These are phyloP conservation scores for Triticum dicoccoides DNA, from an alignment of 176 grass and related monocot species.

Conservation along the genomic window DNA sequence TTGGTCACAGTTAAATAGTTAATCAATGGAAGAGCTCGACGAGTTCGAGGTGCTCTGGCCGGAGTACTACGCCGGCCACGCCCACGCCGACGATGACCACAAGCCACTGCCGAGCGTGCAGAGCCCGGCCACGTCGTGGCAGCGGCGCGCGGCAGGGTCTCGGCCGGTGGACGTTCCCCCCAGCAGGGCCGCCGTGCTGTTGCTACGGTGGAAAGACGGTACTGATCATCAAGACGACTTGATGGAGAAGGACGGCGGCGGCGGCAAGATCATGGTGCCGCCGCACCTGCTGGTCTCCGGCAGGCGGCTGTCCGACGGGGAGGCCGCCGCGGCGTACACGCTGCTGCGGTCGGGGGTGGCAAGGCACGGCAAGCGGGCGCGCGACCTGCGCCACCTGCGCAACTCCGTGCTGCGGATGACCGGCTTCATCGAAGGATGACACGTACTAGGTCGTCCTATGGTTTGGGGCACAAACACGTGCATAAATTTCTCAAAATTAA, in stretches of 20 bases:
- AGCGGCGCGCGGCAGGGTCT: not conserved
- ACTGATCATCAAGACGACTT: not conserved
- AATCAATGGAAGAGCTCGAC: slow-evolving; percentile 54
- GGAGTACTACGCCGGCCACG: slow-evolving; percentile 2
- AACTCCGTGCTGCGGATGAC: slow-evolving; percentile 67
- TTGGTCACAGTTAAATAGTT: not conserved
- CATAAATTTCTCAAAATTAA: too few relatives aligned
- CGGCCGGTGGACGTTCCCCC: slow-evolving; percentile 34
- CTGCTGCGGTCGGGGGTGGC: slow-evolving; percentile 37
- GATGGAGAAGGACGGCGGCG: not conserved
- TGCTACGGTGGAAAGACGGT: not conserved
- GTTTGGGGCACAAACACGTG: too few relatives aligned
- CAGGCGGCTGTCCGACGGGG: slow-evolving; percentile 3
- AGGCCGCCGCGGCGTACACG: slow-evolving; percentile 23
- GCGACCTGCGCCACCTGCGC: slow-evolving; percentile 56
- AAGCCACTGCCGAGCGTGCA: not conserved
- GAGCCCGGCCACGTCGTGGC: not conserved
- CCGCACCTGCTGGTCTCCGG: slow-evolving; percentile 60
- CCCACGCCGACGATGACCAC: not conserved
- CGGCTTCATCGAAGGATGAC: slow-evolving; percentile 71
- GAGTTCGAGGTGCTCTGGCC: slow-evolving; percentile 73
- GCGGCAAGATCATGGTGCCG: slow-evolving; percentile 15
- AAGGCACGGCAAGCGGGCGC: slow-evolving; percentile 40
- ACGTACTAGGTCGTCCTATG: not conserved
- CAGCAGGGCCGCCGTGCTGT: not conserved